phyloP scores from a whole-genome alignment of 371 early-diverging fungal genomes.

The Mortierella sp. region DNA sequence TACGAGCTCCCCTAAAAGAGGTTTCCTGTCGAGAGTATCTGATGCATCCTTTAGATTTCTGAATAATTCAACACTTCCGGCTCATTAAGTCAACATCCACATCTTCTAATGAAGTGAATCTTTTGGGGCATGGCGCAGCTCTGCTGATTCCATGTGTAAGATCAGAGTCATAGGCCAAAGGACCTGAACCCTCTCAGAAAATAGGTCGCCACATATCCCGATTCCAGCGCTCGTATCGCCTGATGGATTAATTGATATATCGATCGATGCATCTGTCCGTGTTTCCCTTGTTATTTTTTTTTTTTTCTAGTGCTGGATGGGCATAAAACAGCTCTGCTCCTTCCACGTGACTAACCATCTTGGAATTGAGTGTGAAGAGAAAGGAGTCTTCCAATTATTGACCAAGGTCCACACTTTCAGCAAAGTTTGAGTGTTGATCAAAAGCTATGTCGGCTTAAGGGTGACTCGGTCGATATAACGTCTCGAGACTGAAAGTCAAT shows the following conservation, averaged over 20 bases:
- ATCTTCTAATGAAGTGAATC: not conserved
- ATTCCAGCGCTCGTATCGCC: not conserved
- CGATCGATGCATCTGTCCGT: conserved; percentile 10
- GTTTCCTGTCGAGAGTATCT: not conserved
- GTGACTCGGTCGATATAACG: not conserved
- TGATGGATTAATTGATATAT: conserved; percentile 4
- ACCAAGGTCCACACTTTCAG: not conserved
- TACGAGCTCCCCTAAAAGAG: not conserved
- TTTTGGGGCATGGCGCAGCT: not conserved
- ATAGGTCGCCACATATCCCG: not conserved
- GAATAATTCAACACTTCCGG: not conserved
- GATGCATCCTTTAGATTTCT: not conserved
- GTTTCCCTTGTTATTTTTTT: not conserved
- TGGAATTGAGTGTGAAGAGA: conserved; percentile 27
- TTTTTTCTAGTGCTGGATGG: not conserved
- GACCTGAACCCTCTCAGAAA: not conserved
- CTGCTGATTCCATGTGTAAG: not conserved
- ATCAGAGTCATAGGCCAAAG: not conserved
- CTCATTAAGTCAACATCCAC: not conserved
- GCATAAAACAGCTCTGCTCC: not conserved
- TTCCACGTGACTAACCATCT: conserved; percentile 30
- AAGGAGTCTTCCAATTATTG: conserved; percentile 1
- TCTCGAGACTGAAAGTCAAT: not conserved
- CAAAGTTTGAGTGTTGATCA: not conserved
- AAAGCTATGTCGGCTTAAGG: not conserved